Conservation (phyloP, 495 filamentous ascomycete genomes). For the Neurospora sp. region DNA sequence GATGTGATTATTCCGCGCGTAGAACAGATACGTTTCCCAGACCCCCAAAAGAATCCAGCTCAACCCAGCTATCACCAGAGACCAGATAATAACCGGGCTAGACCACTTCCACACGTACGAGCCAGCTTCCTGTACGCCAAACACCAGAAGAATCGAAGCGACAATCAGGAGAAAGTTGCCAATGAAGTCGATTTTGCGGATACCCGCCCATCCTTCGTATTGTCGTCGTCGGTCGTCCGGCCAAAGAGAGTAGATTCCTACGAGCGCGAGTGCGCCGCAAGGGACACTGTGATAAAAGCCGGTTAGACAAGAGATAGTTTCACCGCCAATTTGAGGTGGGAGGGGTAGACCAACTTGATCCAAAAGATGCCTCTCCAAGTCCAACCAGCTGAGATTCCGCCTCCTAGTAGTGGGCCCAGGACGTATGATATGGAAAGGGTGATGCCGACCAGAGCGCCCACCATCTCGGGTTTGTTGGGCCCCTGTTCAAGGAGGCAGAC, state of each 20-base stretch:
- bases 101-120: constrained; percentile 35
- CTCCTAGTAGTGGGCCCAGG: constrained; percentile 60
- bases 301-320: background rate
- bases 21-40: constrained; percentile 36
- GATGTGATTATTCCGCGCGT: constrained; percentile 16
- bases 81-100: constrained; percentile 31
- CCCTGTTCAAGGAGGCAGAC: constrained; percentile 47
- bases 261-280: constrained; percentile 42
- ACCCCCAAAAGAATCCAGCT: constrained; percentile 37
- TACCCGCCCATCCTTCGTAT: constrained; percentile 14
- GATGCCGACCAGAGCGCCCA: constrained; percentile 34
- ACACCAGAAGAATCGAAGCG: constrained; percentile 46
- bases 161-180: constrained; percentile 44
- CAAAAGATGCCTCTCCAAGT: constrained; percentile 64
- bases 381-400: constrained; percentile 51
- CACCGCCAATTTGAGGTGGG: background rate
- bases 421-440: constrained; percentile 37
- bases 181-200: constrained; percentile 45
- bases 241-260: constrained; percentile 48
- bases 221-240: constrained; percentile 19
- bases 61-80: constrained; percentile 31
- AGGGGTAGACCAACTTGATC: constrained; percentile 45
- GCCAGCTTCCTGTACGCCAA: constrained; percentile 49
- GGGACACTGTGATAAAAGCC: constrained; percentile 36
- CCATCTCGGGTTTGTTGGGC: constrained; percentile 34